Conservation (phyloP, 768 basidiomycete genomes). For the Kwoniella europaea region DNA sequence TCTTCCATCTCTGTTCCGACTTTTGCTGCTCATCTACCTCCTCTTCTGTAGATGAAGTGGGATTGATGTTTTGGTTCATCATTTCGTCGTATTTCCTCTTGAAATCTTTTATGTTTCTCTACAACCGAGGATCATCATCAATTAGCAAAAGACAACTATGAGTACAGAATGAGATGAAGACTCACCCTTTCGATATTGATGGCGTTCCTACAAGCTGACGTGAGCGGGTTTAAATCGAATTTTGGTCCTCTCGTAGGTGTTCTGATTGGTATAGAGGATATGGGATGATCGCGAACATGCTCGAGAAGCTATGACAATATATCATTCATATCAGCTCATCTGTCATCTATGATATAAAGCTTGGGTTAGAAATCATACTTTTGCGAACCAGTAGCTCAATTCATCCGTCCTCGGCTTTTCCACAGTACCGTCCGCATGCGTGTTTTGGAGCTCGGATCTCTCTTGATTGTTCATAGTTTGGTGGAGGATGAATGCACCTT, state of each 20-base stretch:
- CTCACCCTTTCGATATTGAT: neutral
- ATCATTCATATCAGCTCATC: neutral
- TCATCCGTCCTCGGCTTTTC: neutral
- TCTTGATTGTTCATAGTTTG: neutral
- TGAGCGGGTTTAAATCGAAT: neutral
- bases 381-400: neutral
- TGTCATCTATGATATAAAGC: neutral
- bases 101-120: neutral
- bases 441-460: neutral
- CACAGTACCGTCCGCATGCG: neutral
- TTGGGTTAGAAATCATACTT: neutral
- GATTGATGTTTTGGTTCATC: neutral
- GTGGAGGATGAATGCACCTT: neutral
- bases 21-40: neutral
- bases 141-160: neutral
- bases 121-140: too few relatives aligned
- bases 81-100: conserved; percentile 5
- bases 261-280: neutral
- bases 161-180: neutral
- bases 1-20: neutral
- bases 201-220: neutral
- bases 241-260: neutral
- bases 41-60: neutral
- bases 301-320: neutral
- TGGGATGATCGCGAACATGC: neutral